Evolutionary conservation across 2,329 filamentous ascomycete species (phyloP), one percentile per base, ranked within the genome.

Genomic region (Pyricularia sp.): DNA sequence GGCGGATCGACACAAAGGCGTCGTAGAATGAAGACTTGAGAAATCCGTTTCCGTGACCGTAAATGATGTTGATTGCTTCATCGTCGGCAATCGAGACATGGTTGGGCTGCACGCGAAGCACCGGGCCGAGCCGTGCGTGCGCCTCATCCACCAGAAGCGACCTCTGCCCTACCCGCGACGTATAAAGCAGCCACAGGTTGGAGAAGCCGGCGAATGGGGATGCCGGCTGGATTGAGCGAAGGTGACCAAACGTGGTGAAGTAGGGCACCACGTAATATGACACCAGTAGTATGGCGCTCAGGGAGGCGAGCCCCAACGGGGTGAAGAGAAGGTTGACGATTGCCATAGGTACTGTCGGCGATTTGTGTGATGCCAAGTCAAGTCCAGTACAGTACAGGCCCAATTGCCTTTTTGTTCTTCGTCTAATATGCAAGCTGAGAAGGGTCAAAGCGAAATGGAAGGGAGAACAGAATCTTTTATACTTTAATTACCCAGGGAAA

Each of bases 1-100:
- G 87, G 67, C 86, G 87, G 75, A 97, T 96, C 14, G 91, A 94
- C 68, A 97, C 93, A 74, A 97, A 97, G 66, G 92, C 91, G 75
- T 97, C 92, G 74, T 97, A 97, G 80, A 94, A 97, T 2, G 78
- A 90, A 85, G 88, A 82, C 77, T 93, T 93, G 70, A 92, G 75
- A 73, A 92, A 91, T 0, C 90, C 90, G 74, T 92, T 92, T 9
- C 90, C 89, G 73, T 93, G 90, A 4, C 93, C 93, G 73, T 97
- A 97, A 68, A 97, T 87, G 64, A 84, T 79, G 17, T 85, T 84
- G 68, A 97, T 94, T 1, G 92, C 92, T n/a, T 84, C 85, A 31
- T 91, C 89, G 75, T 96, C 92, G 68, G 90, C 92, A 69, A 97
- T 82, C 69, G 90, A 93, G 73, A 97, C 84, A 74, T 97, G 93